Evolutionary conservation across 495 filamentous ascomycete genomes (phyloP), one percentile per base, ranked within the genome.

Genomic region (Neurospora pannonica): DNA sequence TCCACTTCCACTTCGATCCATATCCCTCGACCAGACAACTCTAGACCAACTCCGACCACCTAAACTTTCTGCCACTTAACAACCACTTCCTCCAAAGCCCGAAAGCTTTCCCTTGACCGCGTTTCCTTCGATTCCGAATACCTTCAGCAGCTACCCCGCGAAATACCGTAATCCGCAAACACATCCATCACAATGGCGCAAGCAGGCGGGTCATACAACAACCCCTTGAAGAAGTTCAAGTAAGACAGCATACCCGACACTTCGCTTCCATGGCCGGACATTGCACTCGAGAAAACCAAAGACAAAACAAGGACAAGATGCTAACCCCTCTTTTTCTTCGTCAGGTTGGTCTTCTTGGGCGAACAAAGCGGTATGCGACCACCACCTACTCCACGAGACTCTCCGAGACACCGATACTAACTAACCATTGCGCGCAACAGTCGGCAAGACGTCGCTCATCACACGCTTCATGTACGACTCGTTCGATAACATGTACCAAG

Each of bases 401-500:
- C 69, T 24, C 34, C 24, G 5, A 34, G 36, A 73, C 31, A 39
- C 4, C 37, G 8, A 71, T 72, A 74, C 77, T 80, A 72, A 82
- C 74, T 19, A 69, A 42, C 28, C 28, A 17, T 67, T 67, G 36
- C 43, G 15, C 42, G n/a, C 40, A n/a, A 75, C 83, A 98, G 96
- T 99, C 74, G 96, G 96, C 76, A 99, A 99, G 86, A 99, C 96
- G 43, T 98, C 97, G 62, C 85, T 99, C 79, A 99, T 99, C 82
- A 99, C 96, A 72, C 92, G 96, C 73, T 99, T 99, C 86, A 99
- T 99, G 96, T 99, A 99, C 87, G 96, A 99, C 85, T 97, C 96
- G 40, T 99, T 99, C 89, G 97, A 99, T 87, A 97, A 97, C 86
- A 98, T 95, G 89, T 99, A 99, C 84, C 96, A 99, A 85, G 96